A percentile compares a stretch with the other conserved stretches of the same genome.
Conservation (phyloP, 129 eudicot genomes). For the Saussurea involucrata region DNA sequence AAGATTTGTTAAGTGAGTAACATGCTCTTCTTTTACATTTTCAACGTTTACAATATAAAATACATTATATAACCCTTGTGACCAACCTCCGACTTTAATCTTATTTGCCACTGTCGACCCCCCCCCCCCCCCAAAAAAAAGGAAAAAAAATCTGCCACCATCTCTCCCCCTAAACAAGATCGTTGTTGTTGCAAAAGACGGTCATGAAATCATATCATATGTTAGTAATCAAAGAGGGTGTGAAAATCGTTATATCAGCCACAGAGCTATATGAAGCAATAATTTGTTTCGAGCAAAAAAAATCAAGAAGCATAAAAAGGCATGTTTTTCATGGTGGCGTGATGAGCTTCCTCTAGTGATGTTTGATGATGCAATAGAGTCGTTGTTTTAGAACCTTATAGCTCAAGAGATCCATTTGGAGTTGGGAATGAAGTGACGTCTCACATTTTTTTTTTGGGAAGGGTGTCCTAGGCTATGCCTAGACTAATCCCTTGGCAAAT, state of each 20-base stretch:
- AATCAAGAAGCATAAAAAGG: slow-evolving; percentile 51
- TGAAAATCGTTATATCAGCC: slow-evolving; percentile 49
- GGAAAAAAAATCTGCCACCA: neutral
- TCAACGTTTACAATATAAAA: too few species aligned
- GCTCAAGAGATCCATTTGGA: slow-evolving; percentile 68
- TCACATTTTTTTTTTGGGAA: too few species aligned
- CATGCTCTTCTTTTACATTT: too few species aligned
- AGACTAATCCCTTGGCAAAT: too few species aligned
- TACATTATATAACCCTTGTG: too few species aligned
- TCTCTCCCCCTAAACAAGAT: neutral
- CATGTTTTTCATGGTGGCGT: slow-evolving; percentile 44
- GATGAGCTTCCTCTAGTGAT: slow-evolving; percentile 48
- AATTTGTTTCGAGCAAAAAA: slow-evolving; percentile 36
- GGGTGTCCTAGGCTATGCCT: too few species aligned
- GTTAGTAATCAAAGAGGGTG: slow-evolving; percentile 15
- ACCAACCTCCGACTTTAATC: neutral
- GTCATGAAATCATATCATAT: slow-evolving; percentile 12
- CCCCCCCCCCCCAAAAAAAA: too few species aligned
- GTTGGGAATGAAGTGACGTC: slow-evolving; percentile 56
- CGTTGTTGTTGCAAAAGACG: neutral
- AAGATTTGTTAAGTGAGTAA: neutral
- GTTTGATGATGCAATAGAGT: slow-evolving; percentile 51
- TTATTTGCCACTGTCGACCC: neutral
- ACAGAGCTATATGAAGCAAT: slow-evolving; percentile 61
- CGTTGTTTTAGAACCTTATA: slow-evolving; percentile 53